Base-by-base conservation (phyloP, 257 asterid genomes). In the Solanum pimpinellifolium region DNA sequence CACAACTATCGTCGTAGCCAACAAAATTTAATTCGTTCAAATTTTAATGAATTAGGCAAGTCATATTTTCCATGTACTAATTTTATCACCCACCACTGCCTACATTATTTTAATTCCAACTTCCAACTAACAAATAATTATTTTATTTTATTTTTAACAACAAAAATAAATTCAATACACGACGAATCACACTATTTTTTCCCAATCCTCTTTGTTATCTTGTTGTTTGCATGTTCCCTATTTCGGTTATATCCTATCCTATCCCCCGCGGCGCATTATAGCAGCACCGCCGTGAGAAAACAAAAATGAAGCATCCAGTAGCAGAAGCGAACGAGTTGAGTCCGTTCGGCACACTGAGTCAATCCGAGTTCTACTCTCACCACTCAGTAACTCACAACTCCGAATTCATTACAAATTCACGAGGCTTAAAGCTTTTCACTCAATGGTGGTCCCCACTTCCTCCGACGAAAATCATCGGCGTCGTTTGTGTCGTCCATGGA, bases 361-460 rank as follows among this genome's bases (percentile, higher is more conserved):
- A 94, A 2, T 89, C 87, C 23, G 96, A 97, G 49, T 97, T 97
- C 98, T 97, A 97, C 93, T 87, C 92, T 29, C 96, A 86, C 88
- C 99, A 97, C 91, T 92, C 94, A 3, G 95, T 97, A 5, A 75
- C 84, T 31, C 99, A 96, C 92, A 91, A 88, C 84, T 90, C 99
- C 75, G 96, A 92, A 42, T 93, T 83, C 95, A 89, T 94, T 91
- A 96, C 98, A 87, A 93, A 92, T 92, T 80, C 92, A 9, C 94
- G 90, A 11, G 93, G 94, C 52, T 97, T 96, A 89, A 96, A 93
- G 89, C 98, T 93, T 78, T 97, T 96, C 95, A 95, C 98, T 37
- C 99, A 97, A 42, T 92, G 97, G 98, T 97, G 99, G 99, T 65
- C 88, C 87, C 99, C 99, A 2, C 88, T 86, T 35, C 92, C 91